Conservation (phyloP, 2,329 filamentous ascomycete genomes). For the Aureobasidium sp. region DNA sequence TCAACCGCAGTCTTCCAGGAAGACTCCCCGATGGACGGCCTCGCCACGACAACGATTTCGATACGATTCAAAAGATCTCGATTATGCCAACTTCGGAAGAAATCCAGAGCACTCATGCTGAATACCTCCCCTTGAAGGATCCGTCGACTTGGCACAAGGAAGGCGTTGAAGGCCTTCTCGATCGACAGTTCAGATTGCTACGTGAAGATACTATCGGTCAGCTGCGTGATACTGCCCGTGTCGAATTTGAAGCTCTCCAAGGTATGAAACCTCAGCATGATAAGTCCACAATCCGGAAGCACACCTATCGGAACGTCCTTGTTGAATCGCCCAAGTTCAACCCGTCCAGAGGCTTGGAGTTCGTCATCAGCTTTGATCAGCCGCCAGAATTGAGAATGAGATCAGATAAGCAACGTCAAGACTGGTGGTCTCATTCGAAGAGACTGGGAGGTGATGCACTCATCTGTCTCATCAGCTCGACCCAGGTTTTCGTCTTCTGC, state of each 20-base stretch:
- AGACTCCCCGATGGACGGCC: conserved; percentile 23
- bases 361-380: conserved; percentile 39
- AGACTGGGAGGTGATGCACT: conserved; percentile 42
- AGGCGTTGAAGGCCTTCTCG: conserved; percentile 41
- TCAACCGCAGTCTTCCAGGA: conserved; percentile 21
- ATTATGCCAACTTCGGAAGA: conserved; percentile 44
- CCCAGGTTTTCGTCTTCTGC: conserved; percentile 21
- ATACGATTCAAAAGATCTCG: conserved; percentile 37
- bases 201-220: conserved; percentile 48
- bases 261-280: neutral
- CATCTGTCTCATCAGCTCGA: conserved; percentile 39
- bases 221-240: conserved; percentile 40
- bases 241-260: conserved; percentile 31
- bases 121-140: conserved; percentile 36
- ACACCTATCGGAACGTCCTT: conserved; percentile 29
- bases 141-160: conserved; percentile 31
- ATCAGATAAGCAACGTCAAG: conserved; percentile 25
- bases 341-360: conserved; percentile 33
- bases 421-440: conserved; percentile 45
- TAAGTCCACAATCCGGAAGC: conserved; percentile 10
- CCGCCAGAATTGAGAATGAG: conserved; percentile 25
- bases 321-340: conserved; percentile 30
- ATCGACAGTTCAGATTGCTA: conserved; percentile 48
- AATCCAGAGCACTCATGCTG: conserved; percentile 33
- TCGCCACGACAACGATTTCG: conserved; percentile 44